phyloP scores from a whole-genome alignment of 2,329 filamentous ascomycete genomes.

The Verticillium zaregamsianum region DNA sequence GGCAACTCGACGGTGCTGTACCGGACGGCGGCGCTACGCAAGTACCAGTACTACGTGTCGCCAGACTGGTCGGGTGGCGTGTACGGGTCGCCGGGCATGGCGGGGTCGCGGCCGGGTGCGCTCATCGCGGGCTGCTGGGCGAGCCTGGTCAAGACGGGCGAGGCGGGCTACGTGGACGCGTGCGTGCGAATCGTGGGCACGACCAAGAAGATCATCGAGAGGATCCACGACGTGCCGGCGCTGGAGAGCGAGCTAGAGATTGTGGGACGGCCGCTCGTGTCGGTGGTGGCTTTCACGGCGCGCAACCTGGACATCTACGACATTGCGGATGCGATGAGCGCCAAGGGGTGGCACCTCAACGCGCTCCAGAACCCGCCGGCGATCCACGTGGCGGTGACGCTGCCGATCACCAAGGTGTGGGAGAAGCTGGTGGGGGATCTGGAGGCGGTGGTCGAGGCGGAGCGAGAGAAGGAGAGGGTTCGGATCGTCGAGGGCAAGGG shows the following conservation, averaged over 20 bases:
- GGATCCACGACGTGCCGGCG: constrained; percentile 64
- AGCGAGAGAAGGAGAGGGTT: constrained; percentile 77
- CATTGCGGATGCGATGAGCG: constrained; percentile 81
- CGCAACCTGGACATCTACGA: constrained; percentile 89
- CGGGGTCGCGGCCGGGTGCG: constrained; percentile 86
- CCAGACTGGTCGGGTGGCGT: constrained; percentile 95
- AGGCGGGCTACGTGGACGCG: constrained; percentile 80
- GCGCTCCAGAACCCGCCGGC: constrained; percentile 87
- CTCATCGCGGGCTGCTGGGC: constrained; percentile 97
- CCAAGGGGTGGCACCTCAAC: constrained; percentile 91
- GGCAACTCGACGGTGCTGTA: constrained; percentile 94
- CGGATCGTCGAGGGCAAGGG: constrained; percentile 65
- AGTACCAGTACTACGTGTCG: constrained; percentile 94
- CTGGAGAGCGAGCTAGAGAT: constrained; percentile 72
- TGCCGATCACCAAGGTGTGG: constrained; percentile 77
- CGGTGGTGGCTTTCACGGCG: constrained; percentile 84
- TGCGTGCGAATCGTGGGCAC: constrained; percentile 86
- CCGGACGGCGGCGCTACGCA: constrained; percentile 71
- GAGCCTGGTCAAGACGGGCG: constrained; percentile 81
- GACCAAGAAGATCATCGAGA: constrained; percentile 74
- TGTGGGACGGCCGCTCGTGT: constrained; percentile 81
- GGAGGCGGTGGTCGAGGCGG: constrained; percentile 61
- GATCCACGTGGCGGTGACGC: constrained; percentile 89
- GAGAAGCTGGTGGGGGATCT: constrained; percentile 75
- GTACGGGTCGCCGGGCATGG: constrained; percentile 88